phyloP scores from a whole-genome alignment of 352 stramenopile genomes.

The Globisporangium camurandrum region DNA sequence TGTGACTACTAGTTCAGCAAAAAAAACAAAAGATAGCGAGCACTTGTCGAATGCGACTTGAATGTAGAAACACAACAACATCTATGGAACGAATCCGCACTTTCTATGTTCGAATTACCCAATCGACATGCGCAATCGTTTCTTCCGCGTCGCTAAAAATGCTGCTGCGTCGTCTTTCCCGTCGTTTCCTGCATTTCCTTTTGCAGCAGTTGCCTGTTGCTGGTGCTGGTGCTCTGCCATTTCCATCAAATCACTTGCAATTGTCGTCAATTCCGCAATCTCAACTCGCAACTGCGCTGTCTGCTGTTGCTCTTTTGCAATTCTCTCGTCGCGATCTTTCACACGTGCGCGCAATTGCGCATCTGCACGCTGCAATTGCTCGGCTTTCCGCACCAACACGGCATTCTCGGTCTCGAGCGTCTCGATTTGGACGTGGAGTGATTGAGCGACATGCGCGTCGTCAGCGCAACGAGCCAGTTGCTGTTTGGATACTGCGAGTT shows the following conservation, averaged over 20 bases:
- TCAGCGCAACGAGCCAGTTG: slow-evolving; percentile 20
- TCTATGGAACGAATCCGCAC: no score
- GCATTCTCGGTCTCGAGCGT: slow-evolving; percentile 64
- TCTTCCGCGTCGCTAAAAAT: slow-evolving; percentile 12
- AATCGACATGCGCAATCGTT: slow-evolving; percentile 16
- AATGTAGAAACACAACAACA: no score
- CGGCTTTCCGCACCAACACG: slow-evolving; percentile 44
- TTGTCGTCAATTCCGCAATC: slow-evolving; percentile 47
- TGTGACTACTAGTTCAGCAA: no score
- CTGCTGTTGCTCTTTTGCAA: slow-evolving; percentile 23
- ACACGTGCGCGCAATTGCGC: slow-evolving; percentile 42
- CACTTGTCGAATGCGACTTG: no score
- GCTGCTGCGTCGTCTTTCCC: no score
- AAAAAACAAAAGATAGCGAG: no score
- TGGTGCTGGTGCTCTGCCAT: slow-evolving; percentile 53
- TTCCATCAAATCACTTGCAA: slow-evolving; percentile 60
- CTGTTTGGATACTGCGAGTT: slow-evolving; percentile 25
- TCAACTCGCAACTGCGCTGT: slow-evolving; percentile 32
- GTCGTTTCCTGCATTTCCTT: no score
- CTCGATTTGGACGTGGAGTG: slow-evolving; percentile 24
- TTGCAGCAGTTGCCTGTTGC: slow-evolving; percentile 21
- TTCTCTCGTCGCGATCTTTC: slow-evolving; percentile 32
- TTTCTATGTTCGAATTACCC: no score
- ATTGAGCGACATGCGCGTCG: slow-evolving; percentile 18
- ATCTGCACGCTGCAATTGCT: slow-evolving; percentile 57